Conservation (phyloP, 257 asterid genomes). For the Striga asiatica region DNA sequence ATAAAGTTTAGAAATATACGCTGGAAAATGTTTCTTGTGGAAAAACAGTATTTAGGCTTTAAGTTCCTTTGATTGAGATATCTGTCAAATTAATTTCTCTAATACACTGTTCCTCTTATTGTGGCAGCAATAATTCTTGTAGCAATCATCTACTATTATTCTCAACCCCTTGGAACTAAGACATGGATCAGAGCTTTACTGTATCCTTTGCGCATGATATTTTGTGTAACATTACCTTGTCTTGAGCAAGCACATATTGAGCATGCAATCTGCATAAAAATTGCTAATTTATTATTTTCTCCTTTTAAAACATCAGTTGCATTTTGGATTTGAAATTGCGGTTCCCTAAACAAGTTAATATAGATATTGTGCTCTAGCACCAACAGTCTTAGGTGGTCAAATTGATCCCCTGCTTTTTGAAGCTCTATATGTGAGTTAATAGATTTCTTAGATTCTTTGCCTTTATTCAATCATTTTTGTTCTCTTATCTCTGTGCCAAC, state of each 20-base stretch:
- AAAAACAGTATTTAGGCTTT: neutral
- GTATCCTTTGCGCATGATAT: conserved; percentile 39
- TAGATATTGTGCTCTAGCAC: conserved; percentile 77
- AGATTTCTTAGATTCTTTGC: too few relatives aligned
- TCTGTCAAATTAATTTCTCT: too few relatives aligned
- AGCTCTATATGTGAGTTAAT: too few relatives aligned
- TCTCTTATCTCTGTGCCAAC: too few relatives aligned
- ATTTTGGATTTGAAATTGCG: too few relatives aligned
- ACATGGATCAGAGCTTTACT: conserved; percentile 69
- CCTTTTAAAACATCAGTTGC: too few relatives aligned
- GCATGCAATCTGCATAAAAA: too few relatives aligned
- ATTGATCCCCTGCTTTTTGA: conserved; percentile 90
- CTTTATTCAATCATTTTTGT: too few relatives aligned
- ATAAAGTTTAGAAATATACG: neutral
- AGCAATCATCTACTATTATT: conserved; percentile 68
- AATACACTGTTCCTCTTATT: neutral
- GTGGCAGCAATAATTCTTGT: conserved; percentile 78
- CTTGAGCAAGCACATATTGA: neutral
- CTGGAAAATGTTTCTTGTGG: neutral
- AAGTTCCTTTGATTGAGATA: neutral
- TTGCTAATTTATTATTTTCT: too few relatives aligned
- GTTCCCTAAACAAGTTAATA: too few relatives aligned
- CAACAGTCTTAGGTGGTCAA: conserved; percentile 83
- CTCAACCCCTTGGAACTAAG: conserved; percentile 71
- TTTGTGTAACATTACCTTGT: neutral